Base-by-base conservation (phyloP, 2,329 filamentous ascomycete genomes). In the Simplicillium aogashimaense region DNA sequence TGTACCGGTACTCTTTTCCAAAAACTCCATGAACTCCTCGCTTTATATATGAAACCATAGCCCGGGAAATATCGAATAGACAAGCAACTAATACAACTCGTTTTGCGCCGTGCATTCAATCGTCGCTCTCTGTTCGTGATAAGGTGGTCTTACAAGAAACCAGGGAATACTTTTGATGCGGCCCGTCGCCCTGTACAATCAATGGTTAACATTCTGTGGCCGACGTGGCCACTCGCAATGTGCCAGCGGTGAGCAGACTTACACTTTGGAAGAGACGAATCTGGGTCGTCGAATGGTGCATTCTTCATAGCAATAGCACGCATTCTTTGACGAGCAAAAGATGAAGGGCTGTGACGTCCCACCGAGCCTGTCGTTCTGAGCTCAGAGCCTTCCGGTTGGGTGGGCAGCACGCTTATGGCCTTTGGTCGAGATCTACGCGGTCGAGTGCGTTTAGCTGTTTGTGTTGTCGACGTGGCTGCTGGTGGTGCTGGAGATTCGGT, bases 131-230 rank as follows among this genome's bases (percentile, higher is more conserved):
- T 9, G 9, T 25, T 9, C 20, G 20, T 25, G 9, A 25, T 25
- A 5, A 25, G 20, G 9, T 25, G 20, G 9, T 25, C 20, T 44
- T 47, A 59, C 35, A 52, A 53, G 39, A 63, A 58, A 16, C 61
- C 60, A 5, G 66, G 66, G 39, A 70, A 70, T 38, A 69, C 55
- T 34, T 65, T 67, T 29, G 60, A 57, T 40, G 66, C 52, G 39
- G 57, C 59, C 42, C 60, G 64, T 39, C 62, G 61, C 67, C 66
- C 66, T 69, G 40, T 3, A 20, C 5, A 20, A 4, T 3, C 35
- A 30, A 33, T 39, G 40, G 20, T 32, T 12, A 32, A 12, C 13
- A n/a, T 32, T 12, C 5, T 7, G 30, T n/a, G 12, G 6, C 11
- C 30, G 35, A 45, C 30, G 5, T 8, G 12, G 8, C 14, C 29